Evolutionary conservation across 2,329 filamentous ascomycete genomes (phyloP).

Genomic region (Cytospora mali): DNA sequence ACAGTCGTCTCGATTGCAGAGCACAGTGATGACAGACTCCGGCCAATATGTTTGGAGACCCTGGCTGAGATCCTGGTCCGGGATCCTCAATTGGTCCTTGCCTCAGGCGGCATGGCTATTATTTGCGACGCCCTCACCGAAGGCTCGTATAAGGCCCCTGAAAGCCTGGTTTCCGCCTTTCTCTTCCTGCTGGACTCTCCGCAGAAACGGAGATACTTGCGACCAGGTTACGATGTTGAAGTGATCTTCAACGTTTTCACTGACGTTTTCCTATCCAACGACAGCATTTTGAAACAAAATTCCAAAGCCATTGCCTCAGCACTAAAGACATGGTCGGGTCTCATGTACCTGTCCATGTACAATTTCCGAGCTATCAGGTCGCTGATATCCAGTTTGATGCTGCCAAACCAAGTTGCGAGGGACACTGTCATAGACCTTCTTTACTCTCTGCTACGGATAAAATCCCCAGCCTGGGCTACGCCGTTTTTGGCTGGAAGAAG

Average conservation of each 20-base stretch:
- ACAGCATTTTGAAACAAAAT: slow-evolving; percentile 74
- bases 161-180: slow-evolving; percentile 85
- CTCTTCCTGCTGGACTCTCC: slow-evolving; percentile 88
- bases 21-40: slow-evolving; percentile 79
- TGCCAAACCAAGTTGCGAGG: slow-evolving; percentile 58
- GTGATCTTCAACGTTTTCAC: slow-evolving; percentile 91
- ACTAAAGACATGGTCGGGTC: slow-evolving; percentile 89
- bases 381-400: slow-evolving; percentile 65
- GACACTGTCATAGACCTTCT: slow-evolving; percentile 88
- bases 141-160: slow-evolving; percentile 88
- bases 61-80: slow-evolving; percentile 88
- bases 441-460: slow-evolving; percentile 81
- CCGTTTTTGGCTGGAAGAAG: slow-evolving; percentile 91
- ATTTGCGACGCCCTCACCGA: slow-evolving; percentile 92
- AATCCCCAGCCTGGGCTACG: slow-evolving; percentile 90
- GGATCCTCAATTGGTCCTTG: slow-evolving; percentile 78
- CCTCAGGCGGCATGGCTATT: slow-evolving; percentile 80
- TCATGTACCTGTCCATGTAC: slow-evolving; percentile 87
- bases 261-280: slow-evolving; percentile 68
- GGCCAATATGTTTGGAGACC: slow-evolving; percentile 90
- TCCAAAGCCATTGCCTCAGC: slow-evolving; percentile 90
- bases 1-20: slow-evolving; percentile 91
- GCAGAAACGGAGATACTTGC: slow-evolving; percentile 76
- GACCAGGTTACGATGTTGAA: slow-evolving; percentile 86
- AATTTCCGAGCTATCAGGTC: slow-evolving; percentile 84